phyloP scores from a whole-genome alignment of 1,284 basidiomycete species.

The Wolfiporia cocos region DNA sequence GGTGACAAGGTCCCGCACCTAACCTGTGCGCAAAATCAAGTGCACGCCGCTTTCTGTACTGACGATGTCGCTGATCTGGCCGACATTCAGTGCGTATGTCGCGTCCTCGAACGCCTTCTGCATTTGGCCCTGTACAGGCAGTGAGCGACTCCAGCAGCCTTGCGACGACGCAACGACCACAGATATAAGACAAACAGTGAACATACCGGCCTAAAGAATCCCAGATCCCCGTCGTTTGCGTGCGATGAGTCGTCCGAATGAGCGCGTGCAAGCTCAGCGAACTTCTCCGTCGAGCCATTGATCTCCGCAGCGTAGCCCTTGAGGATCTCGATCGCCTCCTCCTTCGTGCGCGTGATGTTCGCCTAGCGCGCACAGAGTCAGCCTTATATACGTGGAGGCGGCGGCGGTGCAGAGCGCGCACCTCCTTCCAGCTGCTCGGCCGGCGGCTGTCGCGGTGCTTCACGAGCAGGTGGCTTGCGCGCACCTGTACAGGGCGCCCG shows the following conservation, averaged over 20 bases:
- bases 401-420: slow-evolving; percentile 31
- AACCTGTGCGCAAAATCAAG: slow-evolving; percentile 87
- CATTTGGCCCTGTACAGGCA: slow-evolving; percentile 68
- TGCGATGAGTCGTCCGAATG: slow-evolving; percentile 91
- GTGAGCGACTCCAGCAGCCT: not conserved
- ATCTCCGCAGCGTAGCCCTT: slow-evolving; percentile 59
- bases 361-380: slow-evolving; percentile 3
- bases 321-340: slow-evolving; percentile 82
- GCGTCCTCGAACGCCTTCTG: slow-evolving; percentile 97
- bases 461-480: slow-evolving; percentile 92
- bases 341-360: slow-evolving; percentile 85
- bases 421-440: slow-evolving; percentile 91
- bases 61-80: slow-evolving; percentile 82
- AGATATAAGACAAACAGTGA: not conserved
- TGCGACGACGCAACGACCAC: not conserved
- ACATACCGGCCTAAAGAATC: slow-evolving; percentile 63
- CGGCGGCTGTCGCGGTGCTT: slow-evolving; percentile 88
- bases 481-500: slow-evolving; percentile 54
- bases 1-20: slow-evolving; percentile 20
- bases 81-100: slow-evolving; percentile 76
- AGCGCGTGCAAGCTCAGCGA: slow-evolving; percentile 66
- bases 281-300: slow-evolving; percentile 53
- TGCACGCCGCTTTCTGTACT: slow-evolving; percentile 97
- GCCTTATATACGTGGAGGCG: not conserved
- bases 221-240: slow-evolving; percentile 76